Base-by-base conservation (phyloP, 2,329 filamentous ascomycete genomes). In the Monosporascus sp. region DNA sequence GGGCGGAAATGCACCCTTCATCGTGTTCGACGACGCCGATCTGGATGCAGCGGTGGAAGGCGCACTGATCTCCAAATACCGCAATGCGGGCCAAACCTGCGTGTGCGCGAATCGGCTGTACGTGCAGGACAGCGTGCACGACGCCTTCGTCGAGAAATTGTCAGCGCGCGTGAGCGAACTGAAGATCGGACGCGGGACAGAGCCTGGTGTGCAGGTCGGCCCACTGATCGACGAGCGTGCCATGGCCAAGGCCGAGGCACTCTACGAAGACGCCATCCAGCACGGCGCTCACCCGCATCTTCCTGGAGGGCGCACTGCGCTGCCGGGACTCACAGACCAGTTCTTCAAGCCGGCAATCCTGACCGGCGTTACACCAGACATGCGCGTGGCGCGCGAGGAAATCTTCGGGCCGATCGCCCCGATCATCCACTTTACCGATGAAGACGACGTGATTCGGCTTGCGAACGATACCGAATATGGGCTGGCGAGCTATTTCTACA, bases 401-500 rank as follows among this genome's bases (percentile, higher is more conserved):
- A 46, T 91, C 0, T 97, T 97, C 67, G 92, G 92, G 0, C 92
- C 92, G 3, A 87, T 96, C 0, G 91, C 90, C 0, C 91, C 88
- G 0, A 72, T 96, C 14, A 96, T 95, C 75, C 80, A 83, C 49
- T 97, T 96, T 66, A 81, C 89, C 49, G 89, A 85, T 0, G 92
- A 96, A 72, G 86, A 87, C 48, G 90, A 96, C 64, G 92, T 94
- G 11, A 83, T 96, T 38, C 76, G 79, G 59, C 73, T 91, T 60
- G 91, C 92, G 5, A 97, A 97, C 72, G 71, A 75, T 44, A 77
- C 88, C 1, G 84, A 90, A 50, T 90, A 96, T 36, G 92, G 92
- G 1, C 78, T 97, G 45, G 92, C 92, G 0, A 91, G 89, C 1
- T 96, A 96, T 74, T 94, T 97, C 75, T 96, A 88, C 76, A 89